Evolutionary conservation across 768 basidiomycete genomes (phyloP).

Genomic region (Boletus sp.): DNA sequence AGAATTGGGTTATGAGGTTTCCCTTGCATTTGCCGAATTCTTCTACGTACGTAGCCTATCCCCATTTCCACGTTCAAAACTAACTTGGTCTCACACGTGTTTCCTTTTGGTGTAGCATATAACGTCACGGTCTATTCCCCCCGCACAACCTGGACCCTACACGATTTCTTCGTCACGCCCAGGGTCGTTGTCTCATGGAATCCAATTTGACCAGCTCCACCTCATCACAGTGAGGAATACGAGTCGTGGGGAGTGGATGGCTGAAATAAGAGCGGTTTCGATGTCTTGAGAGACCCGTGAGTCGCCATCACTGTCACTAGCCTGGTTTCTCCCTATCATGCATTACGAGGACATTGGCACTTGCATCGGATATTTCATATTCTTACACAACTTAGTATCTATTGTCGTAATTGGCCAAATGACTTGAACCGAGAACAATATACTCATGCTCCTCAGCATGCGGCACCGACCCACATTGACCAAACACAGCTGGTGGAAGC

Average conservation of each 20-base stretch:
- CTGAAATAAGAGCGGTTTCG: slow-evolving; percentile 25
- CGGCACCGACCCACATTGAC: not conserved
- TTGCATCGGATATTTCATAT: slow-evolving; percentile 1
- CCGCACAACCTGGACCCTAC: slow-evolving; percentile 19
- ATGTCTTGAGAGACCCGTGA: slow-evolving; percentile 11
- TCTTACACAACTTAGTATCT: not conserved
- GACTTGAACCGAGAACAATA: slow-evolving; percentile 1
- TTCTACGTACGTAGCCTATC: slow-evolving; percentile 21
- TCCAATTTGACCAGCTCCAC: slow-evolving; percentile 24
- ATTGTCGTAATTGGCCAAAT: slow-evolving; percentile 2
- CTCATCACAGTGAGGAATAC: slow-evolving; percentile 28
- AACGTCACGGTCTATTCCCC: slow-evolving; percentile 9
- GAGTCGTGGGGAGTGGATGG: slow-evolving; percentile 28
- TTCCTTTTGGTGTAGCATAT: slow-evolving; percentile 15
- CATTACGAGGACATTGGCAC: slow-evolving; percentile 4
- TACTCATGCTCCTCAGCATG: not conserved
- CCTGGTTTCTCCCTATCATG: not conserved
- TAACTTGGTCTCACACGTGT: slow-evolving; percentile 3
- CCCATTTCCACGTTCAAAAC: not conserved
- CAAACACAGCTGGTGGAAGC: not conserved
- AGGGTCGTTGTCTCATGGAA: slow-evolving; percentile 16
- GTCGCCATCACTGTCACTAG: not conserved
- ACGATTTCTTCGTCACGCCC: slow-evolving; percentile 8
- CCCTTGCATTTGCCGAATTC: slow-evolving; percentile 31
- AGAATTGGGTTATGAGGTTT: slow-evolving; percentile 27